Conservation (phyloP, 768 basidiomycete genomes). For the Heimioporus sp. region DNA sequence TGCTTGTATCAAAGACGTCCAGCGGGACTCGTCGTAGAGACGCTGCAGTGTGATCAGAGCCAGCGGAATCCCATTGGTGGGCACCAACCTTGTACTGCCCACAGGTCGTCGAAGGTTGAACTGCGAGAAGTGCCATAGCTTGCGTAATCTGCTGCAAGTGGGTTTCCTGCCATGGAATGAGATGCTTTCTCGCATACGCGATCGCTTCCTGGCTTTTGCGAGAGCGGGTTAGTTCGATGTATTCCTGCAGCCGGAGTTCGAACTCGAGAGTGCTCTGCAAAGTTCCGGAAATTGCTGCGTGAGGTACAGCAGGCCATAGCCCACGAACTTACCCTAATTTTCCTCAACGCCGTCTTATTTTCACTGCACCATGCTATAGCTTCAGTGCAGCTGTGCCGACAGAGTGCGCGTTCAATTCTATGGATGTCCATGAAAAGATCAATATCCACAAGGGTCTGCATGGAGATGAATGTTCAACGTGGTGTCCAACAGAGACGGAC, state of each 20-base stretch:
- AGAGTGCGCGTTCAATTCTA: slow-evolving; percentile 80
- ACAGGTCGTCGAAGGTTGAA: slow-evolving; percentile 65
- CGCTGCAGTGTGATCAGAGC: slow-evolving; percentile 46
- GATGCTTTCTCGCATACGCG: slow-evolving; percentile 76
- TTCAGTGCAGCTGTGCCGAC: slow-evolving; percentile 75
- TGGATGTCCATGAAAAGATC: slow-evolving; percentile 88
- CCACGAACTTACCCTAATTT: slow-evolving; percentile 65
- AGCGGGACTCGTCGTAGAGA: slow-evolving; percentile 78
- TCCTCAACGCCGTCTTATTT: slow-evolving; percentile 89
- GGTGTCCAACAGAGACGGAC: slow-evolving; percentile 10
- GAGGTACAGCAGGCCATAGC: slow-evolving; percentile 6
- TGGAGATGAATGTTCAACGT: slow-evolving; percentile 17
- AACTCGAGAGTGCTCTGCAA: slow-evolving; percentile 91
- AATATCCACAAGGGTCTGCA: slow-evolving; percentile 82
- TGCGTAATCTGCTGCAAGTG: slow-evolving; percentile 77
- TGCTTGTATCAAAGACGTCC: slow-evolving; percentile 68
- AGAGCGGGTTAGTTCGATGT: slow-evolving; percentile 83
- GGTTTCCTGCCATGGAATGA: slow-evolving; percentile 79
- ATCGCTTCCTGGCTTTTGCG: slow-evolving; percentile 74
- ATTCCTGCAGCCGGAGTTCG: slow-evolving; percentile 92
- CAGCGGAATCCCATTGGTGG: background rate
- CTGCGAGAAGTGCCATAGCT: slow-evolving; percentile 75
- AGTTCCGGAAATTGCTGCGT: slow-evolving; percentile 16
- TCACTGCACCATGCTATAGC: slow-evolving; percentile 96
- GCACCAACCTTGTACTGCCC: slow-evolving; percentile 74